Conservation (phyloP, 2,329 filamentous ascomycete genomes). For the Claviceps cyperi region DNA sequence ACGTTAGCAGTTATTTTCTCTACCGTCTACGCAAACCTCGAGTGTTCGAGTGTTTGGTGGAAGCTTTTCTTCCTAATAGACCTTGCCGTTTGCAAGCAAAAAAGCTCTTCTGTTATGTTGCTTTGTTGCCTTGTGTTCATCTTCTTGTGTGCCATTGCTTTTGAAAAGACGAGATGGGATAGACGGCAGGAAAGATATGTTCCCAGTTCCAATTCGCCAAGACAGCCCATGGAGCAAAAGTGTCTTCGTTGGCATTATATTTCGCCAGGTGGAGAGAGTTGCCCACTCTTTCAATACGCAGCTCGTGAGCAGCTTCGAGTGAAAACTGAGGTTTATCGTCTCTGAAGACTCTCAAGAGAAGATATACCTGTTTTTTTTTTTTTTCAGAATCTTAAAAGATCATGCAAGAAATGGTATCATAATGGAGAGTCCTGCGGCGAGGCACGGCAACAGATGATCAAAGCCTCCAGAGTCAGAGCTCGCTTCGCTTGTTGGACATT, state of each 20-base stretch:
- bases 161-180: not conserved
- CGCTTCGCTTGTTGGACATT: too few relatives aligned
- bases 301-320: slow-evolving; percentile 36
- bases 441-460: too few relatives aligned
- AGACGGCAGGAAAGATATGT: slow-evolving; percentile 22
- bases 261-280: slow-evolving; percentile 35
- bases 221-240: slow-evolving; percentile 37
- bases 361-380: slow-evolving; percentile 28
- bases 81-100: too few relatives aligned
- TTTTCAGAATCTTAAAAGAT: slow-evolving; percentile 32
- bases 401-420: slow-evolving; percentile 39
- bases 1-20: slow-evolving; percentile 33
- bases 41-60: too few relatives aligned
- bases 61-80: slow-evolving; percentile 13
- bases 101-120: too few relatives aligned
- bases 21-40: too few relatives aligned
- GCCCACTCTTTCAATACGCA: slow-evolving; percentile 35
- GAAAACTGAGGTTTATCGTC: slow-evolving; percentile 30
- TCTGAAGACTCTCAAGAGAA: slow-evolving; percentile 31
- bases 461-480: too few relatives aligned
- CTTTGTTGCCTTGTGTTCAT: too few relatives aligned
- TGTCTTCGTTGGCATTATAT: slow-evolving; percentile 31
- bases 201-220: slow-evolving; percentile 47
- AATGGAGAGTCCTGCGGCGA: slow-evolving; percentile 35
- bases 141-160: too few relatives aligned